Conservation (phyloP, 2,329 filamentous ascomycete genomes). For the Sporothrix brunneoviolacea region DNA sequence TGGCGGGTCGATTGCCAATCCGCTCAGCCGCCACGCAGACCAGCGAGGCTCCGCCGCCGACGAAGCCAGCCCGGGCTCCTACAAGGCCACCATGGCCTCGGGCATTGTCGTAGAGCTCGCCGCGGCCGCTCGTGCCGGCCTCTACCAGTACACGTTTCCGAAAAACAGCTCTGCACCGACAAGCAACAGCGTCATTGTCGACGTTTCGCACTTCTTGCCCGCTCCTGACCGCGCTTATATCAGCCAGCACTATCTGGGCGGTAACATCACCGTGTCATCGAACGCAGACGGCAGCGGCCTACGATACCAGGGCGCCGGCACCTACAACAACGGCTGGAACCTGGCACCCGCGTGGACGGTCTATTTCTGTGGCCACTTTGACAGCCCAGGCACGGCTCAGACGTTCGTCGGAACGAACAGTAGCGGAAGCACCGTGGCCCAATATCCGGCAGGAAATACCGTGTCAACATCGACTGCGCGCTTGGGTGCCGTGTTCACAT, state of each 20-base stretch:
- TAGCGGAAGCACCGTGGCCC: slow-evolving; percentile 25
- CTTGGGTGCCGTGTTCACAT: slow-evolving; percentile 49
- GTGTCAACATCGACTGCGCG: slow-evolving; percentile 22
- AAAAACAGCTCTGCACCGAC: not conserved
- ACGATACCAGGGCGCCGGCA: slow-evolving; percentile 53
- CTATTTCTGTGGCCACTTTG: slow-evolving; percentile 58
- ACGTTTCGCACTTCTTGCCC: slow-evolving; percentile 60
- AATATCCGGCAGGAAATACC: slow-evolving; percentile 27
- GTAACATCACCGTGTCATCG: slow-evolving; percentile 42
- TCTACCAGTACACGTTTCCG: slow-evolving; percentile 54
- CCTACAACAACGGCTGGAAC: slow-evolving; percentile 63
- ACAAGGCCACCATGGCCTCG: slow-evolving; percentile 48
- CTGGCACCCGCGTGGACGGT: slow-evolving; percentile 55
- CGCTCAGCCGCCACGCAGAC: slow-evolving; percentile 46
- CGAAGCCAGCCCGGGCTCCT: slow-evolving; percentile 52
- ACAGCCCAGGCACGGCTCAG: slow-evolving; percentile 21
- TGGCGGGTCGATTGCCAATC: slow-evolving; percentile 25
- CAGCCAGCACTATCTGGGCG: slow-evolving; percentile 57
- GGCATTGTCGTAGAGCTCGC: slow-evolving; percentile 52
- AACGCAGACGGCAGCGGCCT: slow-evolving; percentile 21
- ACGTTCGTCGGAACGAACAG: slow-evolving; percentile 32
- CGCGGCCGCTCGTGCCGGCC: slow-evolving; percentile 48
- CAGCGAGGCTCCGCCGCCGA: slow-evolving; percentile 40
- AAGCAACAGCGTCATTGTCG: slow-evolving; percentile 43
- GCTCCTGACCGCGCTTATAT: slow-evolving; percentile 55